Base-by-base conservation (phyloP, 768 basidiomycete species). In the Podaxis sp. region DNA sequence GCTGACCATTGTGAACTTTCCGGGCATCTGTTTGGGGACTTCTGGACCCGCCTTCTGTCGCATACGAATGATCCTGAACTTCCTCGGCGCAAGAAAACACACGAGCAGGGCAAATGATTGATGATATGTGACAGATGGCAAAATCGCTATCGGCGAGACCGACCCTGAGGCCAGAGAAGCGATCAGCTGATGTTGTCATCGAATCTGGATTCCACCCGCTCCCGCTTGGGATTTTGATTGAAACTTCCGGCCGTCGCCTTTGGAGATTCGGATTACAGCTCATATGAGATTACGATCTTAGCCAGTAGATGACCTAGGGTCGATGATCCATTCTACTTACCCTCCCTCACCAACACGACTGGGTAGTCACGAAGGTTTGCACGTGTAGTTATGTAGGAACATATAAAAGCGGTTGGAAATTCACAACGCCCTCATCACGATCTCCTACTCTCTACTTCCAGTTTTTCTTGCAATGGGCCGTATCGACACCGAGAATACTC, bases 401-500 rank as follows among this genome's bases (percentile, higher is more conserved):
- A 64, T 61, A 65, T 68, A 68, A 65, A 67, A 54, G 42, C 46
- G 13, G 56, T 32, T 38, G 44, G 44, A 18, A 27, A 36, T 44
- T 25, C 32, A 55, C 42, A 35, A 53, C 53, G 21, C 13, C 10
- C 56, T 47, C 59, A 57, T 55, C 57, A 55, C 46, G 57, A 35
- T 59, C 47, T 55, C 44, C 40, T 40, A 23, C 57, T 42, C 50
- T 58, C 51, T 48, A 37, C 53, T 38, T 11, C 53, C 16, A 27
- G 21, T 32, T 42, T 32, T 52, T 4, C 57, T 62, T 16, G 57
- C 37, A 16, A 72, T 70, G 70, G 68, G 70, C 23, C 62, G 50
- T 37, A 64, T 50, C 38, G 53, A 50, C 25, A 56, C 50, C 9
- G 71, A 72, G 63, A 65, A 68, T 1, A 64, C 68, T 13, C 65